Percentiles rank a stretch among this genome's conserved stretches.
Conservation (phyloP, 176 grass and related monocot genomes). For the Oryza nivara region DNA sequence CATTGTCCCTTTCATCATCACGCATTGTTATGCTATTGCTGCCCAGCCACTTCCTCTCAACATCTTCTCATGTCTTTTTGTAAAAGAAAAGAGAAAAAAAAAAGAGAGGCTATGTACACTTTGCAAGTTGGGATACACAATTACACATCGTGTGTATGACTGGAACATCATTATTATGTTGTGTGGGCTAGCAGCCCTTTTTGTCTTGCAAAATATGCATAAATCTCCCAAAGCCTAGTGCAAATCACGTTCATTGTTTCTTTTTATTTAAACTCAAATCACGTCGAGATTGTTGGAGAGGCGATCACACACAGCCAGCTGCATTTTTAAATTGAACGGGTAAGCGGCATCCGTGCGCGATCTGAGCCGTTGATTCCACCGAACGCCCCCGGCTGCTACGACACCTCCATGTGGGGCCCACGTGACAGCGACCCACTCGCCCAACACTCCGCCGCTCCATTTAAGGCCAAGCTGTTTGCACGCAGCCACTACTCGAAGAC, state of each 20-base stretch:
- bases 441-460: background rate
- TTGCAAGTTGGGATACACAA: no score
- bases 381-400: background rate
- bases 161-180: background rate
- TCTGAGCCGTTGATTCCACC: conserved; percentile 29
- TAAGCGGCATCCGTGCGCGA: conserved; percentile 16
- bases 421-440: background rate
- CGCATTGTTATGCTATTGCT: background rate
- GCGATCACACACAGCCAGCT: background rate
- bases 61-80: background rate
- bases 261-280: background rate
- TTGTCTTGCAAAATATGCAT: background rate
- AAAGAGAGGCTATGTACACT: no score
- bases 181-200: background rate
- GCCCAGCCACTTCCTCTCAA: background rate
- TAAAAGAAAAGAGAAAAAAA: background rate
- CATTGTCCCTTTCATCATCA: conserved; percentile 11
- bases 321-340: conserved; percentile 12
- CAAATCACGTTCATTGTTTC: background rate
- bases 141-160: conserved; percentile 22
- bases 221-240: background rate
- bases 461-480: background rate
- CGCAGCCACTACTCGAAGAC: background rate
- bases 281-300: background rate
- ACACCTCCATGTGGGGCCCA: background rate